These are phyloP conservation scores for Sordariomycetes sp. DNA, from an alignment of 2,329 filamentous ascomycete genomes.

Conservation along the genomic window DNA sequence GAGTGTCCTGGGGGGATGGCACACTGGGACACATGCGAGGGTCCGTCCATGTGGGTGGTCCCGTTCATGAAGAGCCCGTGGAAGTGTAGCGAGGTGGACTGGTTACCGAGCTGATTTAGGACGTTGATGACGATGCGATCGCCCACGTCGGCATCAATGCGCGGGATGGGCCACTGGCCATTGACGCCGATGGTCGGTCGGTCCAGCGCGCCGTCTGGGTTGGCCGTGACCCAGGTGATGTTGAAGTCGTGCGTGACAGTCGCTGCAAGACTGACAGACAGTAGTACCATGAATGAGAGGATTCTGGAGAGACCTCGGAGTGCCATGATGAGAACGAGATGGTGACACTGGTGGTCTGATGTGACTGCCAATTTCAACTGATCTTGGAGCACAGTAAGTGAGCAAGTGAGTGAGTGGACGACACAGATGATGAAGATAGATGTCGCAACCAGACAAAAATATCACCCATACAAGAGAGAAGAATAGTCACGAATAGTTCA, in stretches of 20 bases:
- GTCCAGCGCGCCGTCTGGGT: slow-evolving; percentile 58
- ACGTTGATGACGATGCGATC: slow-evolving; percentile 52
- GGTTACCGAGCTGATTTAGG: slow-evolving; percentile 46
- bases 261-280: no score
- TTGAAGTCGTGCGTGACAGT: slow-evolving; percentile 48
- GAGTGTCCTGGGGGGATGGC: slow-evolving; percentile 36
- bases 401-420: no score
- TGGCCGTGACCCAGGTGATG: slow-evolving; percentile 61
- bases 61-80: slow-evolving; percentile 51
- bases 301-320: no score
- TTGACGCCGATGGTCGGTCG: slow-evolving; percentile 72
- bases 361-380: no score
- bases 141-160: slow-evolving; percentile 52
- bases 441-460: no score
- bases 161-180: slow-evolving; percentile 63
- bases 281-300: no score
- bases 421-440: no score
- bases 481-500: no score
- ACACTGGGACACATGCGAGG: slow-evolving; percentile 45
- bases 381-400: no score
- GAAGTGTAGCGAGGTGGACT: slow-evolving; percentile 55
- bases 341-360: no score
- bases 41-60: slow-evolving; percentile 46
- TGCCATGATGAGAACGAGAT: no score
- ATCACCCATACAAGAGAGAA: no score